Percentiles rank a stretch among this genome's conserved stretches.
Evolutionary conservation across 1,284 basidiomycete genomes (phyloP).

Genomic region (Pisolithus thermaeus): DNA sequence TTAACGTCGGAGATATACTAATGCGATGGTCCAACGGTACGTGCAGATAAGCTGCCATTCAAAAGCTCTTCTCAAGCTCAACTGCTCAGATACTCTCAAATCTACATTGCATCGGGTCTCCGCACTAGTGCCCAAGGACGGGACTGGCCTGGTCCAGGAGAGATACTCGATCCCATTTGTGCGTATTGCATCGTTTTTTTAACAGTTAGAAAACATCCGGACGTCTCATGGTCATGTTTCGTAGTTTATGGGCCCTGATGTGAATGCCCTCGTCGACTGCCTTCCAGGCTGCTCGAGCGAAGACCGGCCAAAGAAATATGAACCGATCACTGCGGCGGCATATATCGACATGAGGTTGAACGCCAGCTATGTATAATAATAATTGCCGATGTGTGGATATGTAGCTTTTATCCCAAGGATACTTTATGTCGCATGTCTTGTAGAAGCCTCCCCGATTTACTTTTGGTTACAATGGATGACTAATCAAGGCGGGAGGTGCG

Average conservation of each 20-base stretch:
- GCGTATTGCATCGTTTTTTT: neutral
- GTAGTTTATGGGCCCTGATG: slow-evolving; percentile 13
- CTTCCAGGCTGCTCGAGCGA: slow-evolving; percentile 14
- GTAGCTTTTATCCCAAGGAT: neutral
- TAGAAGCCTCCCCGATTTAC: too few relatives aligned
- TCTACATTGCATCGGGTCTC: slow-evolving; percentile 14
- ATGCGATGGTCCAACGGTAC: slow-evolving; percentile 20
- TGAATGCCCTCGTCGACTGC: slow-evolving; percentile 11
- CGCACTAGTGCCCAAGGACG: slow-evolving; percentile 1
- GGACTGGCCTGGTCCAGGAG: slow-evolving; percentile 8
- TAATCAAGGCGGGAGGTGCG: neutral
- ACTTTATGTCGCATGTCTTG: neutral
- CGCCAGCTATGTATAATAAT: slow-evolving; percentile 2
- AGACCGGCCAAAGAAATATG: slow-evolving; percentile 14
- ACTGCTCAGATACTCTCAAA: slow-evolving; percentile 8
- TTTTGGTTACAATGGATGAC: too few relatives aligned
- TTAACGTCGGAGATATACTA: slow-evolving; percentile 19
- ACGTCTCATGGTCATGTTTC: neutral
- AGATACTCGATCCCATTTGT: slow-evolving; percentile 15
- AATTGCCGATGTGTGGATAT: neutral
- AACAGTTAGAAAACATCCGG: neutral
- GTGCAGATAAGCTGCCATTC: neutral
- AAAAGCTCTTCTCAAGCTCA: neutral
- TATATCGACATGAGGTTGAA: slow-evolving; percentile 13
- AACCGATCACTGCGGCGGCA: slow-evolving; percentile 10